These are phyloP conservation scores for Paramecium tetraurelia DNA, from an alignment of 73 alveolate genomes.

Conservation along the genomic window DNA sequence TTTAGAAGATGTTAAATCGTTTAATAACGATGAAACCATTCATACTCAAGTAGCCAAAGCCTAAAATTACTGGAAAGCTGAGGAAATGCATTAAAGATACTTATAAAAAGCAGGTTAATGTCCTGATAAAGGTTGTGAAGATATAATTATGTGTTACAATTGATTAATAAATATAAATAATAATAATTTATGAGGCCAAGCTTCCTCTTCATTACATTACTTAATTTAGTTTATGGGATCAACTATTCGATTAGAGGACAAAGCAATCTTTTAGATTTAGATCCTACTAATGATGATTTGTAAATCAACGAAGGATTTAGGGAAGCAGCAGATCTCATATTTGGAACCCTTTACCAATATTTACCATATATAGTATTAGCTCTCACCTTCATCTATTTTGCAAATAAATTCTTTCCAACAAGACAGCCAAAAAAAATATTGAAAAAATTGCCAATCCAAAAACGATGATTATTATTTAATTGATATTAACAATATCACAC, in stretches of 20 bases:
- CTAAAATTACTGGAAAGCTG: constrained; percentile 26
- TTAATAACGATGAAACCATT: constrained; percentile 18
- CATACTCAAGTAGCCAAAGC: constrained; percentile 33
- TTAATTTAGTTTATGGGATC: background rate
- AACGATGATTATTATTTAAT: background rate
- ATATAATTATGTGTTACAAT: constrained; percentile 34
- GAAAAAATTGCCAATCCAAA: constrained; percentile 23
- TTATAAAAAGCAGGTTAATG: constrained; percentile 32
- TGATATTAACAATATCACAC: background rate
- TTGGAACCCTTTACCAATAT: background rate
- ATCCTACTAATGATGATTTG: background rate
- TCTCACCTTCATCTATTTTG: background rate
- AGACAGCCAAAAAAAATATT: constrained; percentile 2
- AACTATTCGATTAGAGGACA: constrained; percentile 5
- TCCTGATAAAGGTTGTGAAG: constrained; percentile 11
- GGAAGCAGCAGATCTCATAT: constrained; percentile 21
- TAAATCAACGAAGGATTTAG: constrained; percentile 40
- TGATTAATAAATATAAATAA: background rate
- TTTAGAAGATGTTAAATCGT: background rate
- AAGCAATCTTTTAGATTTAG: constrained; percentile 16
- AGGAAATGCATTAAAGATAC: constrained; percentile 40
- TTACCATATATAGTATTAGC: background rate
- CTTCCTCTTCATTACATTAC: background rate
- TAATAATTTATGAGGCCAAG: background rate
- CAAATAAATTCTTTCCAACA: background rate